Percentiles rank a stretch among this genome's conserved stretches.
Conservation (phyloP, 257 asterid species). For the Galeopsis tetrahit region DNA sequence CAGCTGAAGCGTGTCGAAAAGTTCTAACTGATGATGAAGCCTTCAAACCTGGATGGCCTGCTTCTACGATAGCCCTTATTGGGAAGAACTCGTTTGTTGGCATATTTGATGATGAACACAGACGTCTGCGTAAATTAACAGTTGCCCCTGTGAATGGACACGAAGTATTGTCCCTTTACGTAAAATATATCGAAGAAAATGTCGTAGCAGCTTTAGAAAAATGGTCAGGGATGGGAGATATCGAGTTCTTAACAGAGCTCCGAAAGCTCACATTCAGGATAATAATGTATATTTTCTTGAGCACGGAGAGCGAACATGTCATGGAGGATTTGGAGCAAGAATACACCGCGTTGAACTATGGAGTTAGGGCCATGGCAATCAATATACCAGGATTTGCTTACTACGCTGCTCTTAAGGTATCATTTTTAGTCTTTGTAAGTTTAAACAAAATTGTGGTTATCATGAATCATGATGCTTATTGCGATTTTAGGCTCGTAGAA, state of each 20-base stretch:
- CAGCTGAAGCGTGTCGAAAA: conserved; percentile 73
- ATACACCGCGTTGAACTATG: conserved; percentile 75
- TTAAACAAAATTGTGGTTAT: not conserved
- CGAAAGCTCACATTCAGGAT: conserved; percentile 81
- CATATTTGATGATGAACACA: conserved; percentile 70
- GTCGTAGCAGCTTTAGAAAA: conserved; percentile 62
- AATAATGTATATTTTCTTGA: conserved; percentile 80
- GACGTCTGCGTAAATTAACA: conserved; percentile 70
- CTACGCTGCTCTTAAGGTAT: conserved; percentile 80
- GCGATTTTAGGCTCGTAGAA: conserved; percentile 72
- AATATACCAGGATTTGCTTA: conserved; percentile 90
- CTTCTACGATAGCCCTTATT: conserved; percentile 66
- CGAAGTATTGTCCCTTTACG: conserved; percentile 70
- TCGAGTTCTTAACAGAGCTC: conserved; percentile 72
- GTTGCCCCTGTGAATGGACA: conserved; percentile 89
- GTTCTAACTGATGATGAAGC: conserved; percentile 79
- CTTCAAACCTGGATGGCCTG: conserved; percentile 94
- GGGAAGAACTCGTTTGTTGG: conserved; percentile 80
- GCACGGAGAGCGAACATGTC: conserved; percentile 69
- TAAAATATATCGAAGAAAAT: conserved; percentile 65
- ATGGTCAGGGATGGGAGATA: conserved; percentile 73
- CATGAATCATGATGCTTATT: not conserved
- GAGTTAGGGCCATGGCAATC: conserved; percentile 89
- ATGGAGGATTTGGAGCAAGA: conserved; percentile 80
- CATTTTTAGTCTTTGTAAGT: not conserved